These are phyloP conservation scores for Solanum chmielewskii DNA, from an alignment of 257 asterid species.

Conservation along the genomic window DNA sequence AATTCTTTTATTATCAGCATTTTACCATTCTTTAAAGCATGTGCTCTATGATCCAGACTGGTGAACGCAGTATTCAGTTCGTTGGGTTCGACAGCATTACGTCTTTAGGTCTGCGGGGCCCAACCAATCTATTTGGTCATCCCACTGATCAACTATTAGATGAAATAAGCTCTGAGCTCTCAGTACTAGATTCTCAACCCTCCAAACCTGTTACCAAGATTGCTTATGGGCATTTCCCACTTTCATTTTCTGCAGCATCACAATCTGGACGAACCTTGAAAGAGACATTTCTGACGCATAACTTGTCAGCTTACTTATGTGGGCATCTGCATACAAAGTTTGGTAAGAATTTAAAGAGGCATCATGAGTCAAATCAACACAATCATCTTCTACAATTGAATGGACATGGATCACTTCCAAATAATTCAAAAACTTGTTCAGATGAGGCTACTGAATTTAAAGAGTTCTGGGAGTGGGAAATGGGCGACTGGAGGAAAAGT, in stretches of 20 bases:
- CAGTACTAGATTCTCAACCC: slow-evolving; percentile 48
- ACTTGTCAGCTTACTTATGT: slow-evolving; percentile 66
- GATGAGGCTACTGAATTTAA: slow-evolving; percentile 6
- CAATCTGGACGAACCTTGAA: slow-evolving; percentile 62
- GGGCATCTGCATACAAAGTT: slow-evolving; percentile 84
- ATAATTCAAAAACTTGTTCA: slow-evolving; percentile 23
- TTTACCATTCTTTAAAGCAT: slow-evolving; percentile 11
- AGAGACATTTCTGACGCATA: slow-evolving; percentile 37
- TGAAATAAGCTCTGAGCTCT: slow-evolving; percentile 57
- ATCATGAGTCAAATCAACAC: slow-evolving; percentile 34
- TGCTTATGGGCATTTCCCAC: slow-evolving; percentile 87
- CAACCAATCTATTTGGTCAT: slow-evolving; percentile 94
- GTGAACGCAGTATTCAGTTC: slow-evolving; percentile 57
- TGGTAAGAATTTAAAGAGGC: slow-evolving; percentile 73
- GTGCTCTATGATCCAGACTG: slow-evolving; percentile 43
- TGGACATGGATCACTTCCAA: slow-evolving; percentile 31
- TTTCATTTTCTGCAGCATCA: slow-evolving; percentile 78
- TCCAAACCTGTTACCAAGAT: slow-evolving; percentile 45
- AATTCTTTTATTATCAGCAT: not conserved
- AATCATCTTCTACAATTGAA: slow-evolving; percentile 47
- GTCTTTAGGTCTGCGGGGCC: slow-evolving; percentile 77
- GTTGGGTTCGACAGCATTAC: slow-evolving; percentile 81
- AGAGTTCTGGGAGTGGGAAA: slow-evolving; percentile 94
- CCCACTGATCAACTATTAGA: slow-evolving; percentile 69
- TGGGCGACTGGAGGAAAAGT: slow-evolving; percentile 91